Conservation (phyloP, 2,329 filamentous ascomycete species). For the Hypoxylon sp. region DNA sequence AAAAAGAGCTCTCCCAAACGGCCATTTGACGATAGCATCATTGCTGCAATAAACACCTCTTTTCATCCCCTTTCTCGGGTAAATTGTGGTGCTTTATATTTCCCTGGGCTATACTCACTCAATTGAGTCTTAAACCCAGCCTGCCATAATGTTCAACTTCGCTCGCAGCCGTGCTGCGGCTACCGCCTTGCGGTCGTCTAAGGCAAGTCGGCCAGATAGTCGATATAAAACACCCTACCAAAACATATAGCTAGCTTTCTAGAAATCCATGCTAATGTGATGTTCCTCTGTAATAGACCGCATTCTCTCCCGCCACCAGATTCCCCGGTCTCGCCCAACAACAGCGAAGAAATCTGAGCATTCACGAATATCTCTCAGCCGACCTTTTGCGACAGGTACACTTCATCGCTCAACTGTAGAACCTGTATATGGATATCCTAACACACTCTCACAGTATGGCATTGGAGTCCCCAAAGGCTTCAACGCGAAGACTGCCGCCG, state of each 20-base stretch:
- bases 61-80: conserved; percentile 19
- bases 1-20: conserved; percentile 47
- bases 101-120: conserved; percentile 18
- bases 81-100: conserved; percentile 22
- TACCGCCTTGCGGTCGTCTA: conserved; percentile 82
- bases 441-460: conserved; percentile 77
- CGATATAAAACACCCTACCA: conserved; percentile 40
- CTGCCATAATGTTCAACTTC: conserved; percentile 84
- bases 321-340: conserved; percentile 77
- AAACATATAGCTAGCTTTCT: conserved; percentile 41
- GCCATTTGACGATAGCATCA: conserved; percentile 46
- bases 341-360: conserved; percentile 91
- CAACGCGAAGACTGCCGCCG: conserved; percentile 85
- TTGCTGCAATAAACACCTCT: conserved; percentile 25
- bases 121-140: conserved; percentile 34
- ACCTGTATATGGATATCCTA: conserved; percentile 42
- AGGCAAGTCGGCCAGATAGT: conserved; percentile 67
- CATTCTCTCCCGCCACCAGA: conserved; percentile 66
- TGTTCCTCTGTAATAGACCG: conserved; percentile 52
- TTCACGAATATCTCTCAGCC: conserved; percentile 98
- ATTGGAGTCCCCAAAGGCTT: conserved; percentile 92
- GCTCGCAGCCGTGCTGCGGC: conserved; percentile 85
- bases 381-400: conserved; percentile 84
- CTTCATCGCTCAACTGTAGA: conserved; percentile 37
- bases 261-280: conserved; percentile 45